Evolutionary conservation across 2,329 filamentous ascomycete genomes (phyloP).

Genomic region (Nannizzia gypsea): DNA sequence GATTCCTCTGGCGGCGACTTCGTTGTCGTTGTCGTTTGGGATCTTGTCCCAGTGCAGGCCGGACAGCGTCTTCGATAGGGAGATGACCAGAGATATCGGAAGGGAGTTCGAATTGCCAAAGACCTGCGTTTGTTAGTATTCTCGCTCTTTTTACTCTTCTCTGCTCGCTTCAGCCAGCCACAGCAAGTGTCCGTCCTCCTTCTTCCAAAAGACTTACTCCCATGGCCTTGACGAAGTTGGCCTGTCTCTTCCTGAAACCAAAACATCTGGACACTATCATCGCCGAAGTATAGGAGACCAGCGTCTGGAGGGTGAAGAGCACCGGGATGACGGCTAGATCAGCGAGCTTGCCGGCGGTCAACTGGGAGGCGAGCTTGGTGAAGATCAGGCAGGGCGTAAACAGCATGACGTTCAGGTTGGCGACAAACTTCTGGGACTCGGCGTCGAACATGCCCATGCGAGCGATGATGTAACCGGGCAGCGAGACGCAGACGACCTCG

Average conservation of each 20-base stretch:
- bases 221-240: slow-evolving; percentile 96
- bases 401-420: slow-evolving; percentile 88
- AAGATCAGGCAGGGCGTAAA: slow-evolving; percentile 98
- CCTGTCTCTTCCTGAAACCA: slow-evolving; percentile 69
- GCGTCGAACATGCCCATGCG: slow-evolving; percentile 85
- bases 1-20: slow-evolving; percentile 87
- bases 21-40: slow-evolving; percentile 84
- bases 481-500: slow-evolving; percentile 86
- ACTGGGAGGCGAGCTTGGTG: slow-evolving; percentile 87
- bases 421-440: slow-evolving; percentile 90
- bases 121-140: slow-evolving; percentile 41
- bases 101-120: slow-evolving; percentile 98
- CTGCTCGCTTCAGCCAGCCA: too few species aligned
- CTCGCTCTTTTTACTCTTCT: too few species aligned
- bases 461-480: slow-evolving; percentile 89
- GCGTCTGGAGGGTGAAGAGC: slow-evolving; percentile 80
- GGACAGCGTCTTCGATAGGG: slow-evolving; percentile 78
- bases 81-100: slow-evolving; percentile 89
- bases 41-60: slow-evolving; percentile 90
- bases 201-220: slow-evolving; percentile 44
- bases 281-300: slow-evolving; percentile 73
- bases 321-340: slow-evolving; percentile 90
- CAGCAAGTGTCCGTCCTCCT: not conserved
- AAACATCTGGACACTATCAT: slow-evolving; percentile 60
- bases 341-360: slow-evolving; percentile 77